phyloP scores from a whole-genome alignment of 805 yeast genomes.

The Pichia kluyveri region DNA sequence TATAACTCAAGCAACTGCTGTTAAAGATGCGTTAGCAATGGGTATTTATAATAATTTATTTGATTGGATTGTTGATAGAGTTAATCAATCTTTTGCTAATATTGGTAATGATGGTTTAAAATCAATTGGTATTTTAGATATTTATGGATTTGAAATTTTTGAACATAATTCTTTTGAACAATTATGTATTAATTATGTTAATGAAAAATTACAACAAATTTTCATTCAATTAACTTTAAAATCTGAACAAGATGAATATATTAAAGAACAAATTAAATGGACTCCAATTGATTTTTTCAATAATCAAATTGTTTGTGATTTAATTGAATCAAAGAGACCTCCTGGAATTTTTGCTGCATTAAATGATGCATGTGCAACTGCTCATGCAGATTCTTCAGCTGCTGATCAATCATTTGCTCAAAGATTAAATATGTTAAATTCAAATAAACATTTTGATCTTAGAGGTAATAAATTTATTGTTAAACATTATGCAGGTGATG shows the following conservation, averaged over 20 bases:
- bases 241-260: slow-evolving; percentile 96
- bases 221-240: slow-evolving; percentile 92
- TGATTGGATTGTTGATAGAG: slow-evolving; percentile 94
- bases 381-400: slow-evolving; percentile 94
- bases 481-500: slow-evolving; percentile 98
- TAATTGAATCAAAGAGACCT: slow-evolving; percentile 88
- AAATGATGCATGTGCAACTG: slow-evolving; percentile 96
- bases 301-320: slow-evolving; percentile 92
- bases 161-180: slow-evolving; percentile 94
- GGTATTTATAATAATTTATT: slow-evolving; percentile 87
- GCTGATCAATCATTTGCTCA: slow-evolving; percentile 96
- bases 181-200: slow-evolving; percentile 89
- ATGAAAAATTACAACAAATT: slow-evolving; percentile 92
- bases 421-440: slow-evolving; percentile 73
- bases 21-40: slow-evolving; percentile 89
- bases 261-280: slow-evolving; percentile 92
- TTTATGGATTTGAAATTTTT: slow-evolving; percentile 93
- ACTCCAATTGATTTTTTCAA: slow-evolving; percentile 95
- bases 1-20: slow-evolving; percentile 87
- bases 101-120: slow-evolving; percentile 27
- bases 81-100: slow-evolving; percentile 66
- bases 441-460: slow-evolving; percentile 81
- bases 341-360: slow-evolving; percentile 95
- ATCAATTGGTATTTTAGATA: slow-evolving; percentile 89
- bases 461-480: slow-evolving; percentile 81